These are phyloP conservation scores for Haplosporangium gracile DNA, from an alignment of 192 early-diverging fungal species.

Conservation along the genomic window DNA sequence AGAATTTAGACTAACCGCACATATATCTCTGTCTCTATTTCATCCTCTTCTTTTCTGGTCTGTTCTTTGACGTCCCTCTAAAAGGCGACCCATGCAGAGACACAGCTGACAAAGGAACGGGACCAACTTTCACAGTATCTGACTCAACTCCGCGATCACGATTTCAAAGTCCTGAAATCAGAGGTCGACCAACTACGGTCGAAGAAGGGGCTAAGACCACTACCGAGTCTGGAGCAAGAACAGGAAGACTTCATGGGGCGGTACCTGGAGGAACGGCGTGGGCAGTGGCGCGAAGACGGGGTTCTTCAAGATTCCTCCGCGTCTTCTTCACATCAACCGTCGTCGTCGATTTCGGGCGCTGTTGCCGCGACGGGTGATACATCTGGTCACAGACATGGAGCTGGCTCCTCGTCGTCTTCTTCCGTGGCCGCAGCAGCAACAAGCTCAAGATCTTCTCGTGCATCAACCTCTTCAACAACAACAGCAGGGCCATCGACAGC, in stretches of 20 bases:
- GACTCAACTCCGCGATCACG: conserved; percentile 25
- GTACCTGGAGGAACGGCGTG: conserved; percentile 44
- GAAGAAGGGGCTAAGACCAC: conserved; percentile 28
- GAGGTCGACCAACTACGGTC: conserved; percentile 41
- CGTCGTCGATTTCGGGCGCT: background rate
- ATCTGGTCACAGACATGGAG: background rate
- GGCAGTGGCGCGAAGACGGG: conserved; percentile 44
- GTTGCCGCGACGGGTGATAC: background rate
- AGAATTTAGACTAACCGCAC: background rate
- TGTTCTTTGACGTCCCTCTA: background rate
- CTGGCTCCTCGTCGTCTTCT: conserved; percentile 1
- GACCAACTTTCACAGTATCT: conserved; percentile 47
- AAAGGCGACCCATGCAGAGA: conserved; percentile 36
- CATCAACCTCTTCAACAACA: conserved; percentile 1
- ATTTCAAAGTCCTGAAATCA: conserved; percentile 44
- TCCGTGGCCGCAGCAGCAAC: background rate
- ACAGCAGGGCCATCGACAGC: background rate
- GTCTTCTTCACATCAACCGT: background rate
- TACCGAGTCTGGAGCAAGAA: conserved; percentile 45
- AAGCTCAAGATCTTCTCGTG: background rate
- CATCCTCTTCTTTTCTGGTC: background rate
- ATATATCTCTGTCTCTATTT: no score
- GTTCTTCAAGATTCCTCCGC: background rate
- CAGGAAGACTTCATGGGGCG: conserved; percentile 44
- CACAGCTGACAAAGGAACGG: conserved; percentile 34